Conservation (phyloP, 2,329 filamentous ascomycete species). For the Monosporascus ibericus region DNA sequence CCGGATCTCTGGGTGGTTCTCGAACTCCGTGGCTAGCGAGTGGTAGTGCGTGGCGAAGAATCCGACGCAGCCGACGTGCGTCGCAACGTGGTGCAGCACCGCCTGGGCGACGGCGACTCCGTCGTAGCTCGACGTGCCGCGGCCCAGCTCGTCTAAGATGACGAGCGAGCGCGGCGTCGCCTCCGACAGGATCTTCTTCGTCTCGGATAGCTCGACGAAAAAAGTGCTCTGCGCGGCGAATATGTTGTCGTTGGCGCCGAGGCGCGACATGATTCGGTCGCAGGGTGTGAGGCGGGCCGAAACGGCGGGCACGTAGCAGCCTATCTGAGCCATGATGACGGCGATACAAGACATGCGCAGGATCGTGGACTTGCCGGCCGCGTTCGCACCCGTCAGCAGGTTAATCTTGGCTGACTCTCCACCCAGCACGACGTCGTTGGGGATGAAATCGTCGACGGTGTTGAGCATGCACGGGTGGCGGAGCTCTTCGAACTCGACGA, state of each 20-base stretch:
- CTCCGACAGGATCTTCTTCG: slow-evolving; percentile 94
- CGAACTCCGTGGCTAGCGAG: slow-evolving; percentile 85
- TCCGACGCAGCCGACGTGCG: slow-evolving; percentile 85
- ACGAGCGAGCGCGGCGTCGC: slow-evolving; percentile 91
- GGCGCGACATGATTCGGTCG: slow-evolving; percentile 96
- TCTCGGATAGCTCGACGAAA: slow-evolving; percentile 95
- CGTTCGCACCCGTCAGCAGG: slow-evolving; percentile 90
- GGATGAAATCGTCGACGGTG: slow-evolving; percentile 88
- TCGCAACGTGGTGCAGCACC: slow-evolving; percentile 91
- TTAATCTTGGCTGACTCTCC: slow-evolving; percentile 78
- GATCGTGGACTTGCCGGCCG: slow-evolving; percentile 93
- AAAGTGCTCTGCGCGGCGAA: slow-evolving; percentile 97
- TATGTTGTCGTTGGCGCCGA: slow-evolving; percentile 98
- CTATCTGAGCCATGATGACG: slow-evolving; percentile 95
- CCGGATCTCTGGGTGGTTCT: slow-evolving; percentile 78
- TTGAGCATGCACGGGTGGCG: slow-evolving; percentile 93
- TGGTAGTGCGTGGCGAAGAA: slow-evolving; percentile 99
- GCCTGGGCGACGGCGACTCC: slow-evolving; percentile 95
- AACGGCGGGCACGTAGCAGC: slow-evolving; percentile 81
- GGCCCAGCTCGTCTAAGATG: slow-evolving; percentile 92
- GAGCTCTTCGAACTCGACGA: slow-evolving; percentile 87
- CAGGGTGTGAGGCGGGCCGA: slow-evolving; percentile 82
- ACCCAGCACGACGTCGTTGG: slow-evolving; percentile 85
- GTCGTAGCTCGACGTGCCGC: slow-evolving; percentile 92
- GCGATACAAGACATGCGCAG: slow-evolving; percentile 95